Evolutionary conservation across 192 early-diverging fungal species (phyloP).

Genomic region (Backusella circina): DNA sequence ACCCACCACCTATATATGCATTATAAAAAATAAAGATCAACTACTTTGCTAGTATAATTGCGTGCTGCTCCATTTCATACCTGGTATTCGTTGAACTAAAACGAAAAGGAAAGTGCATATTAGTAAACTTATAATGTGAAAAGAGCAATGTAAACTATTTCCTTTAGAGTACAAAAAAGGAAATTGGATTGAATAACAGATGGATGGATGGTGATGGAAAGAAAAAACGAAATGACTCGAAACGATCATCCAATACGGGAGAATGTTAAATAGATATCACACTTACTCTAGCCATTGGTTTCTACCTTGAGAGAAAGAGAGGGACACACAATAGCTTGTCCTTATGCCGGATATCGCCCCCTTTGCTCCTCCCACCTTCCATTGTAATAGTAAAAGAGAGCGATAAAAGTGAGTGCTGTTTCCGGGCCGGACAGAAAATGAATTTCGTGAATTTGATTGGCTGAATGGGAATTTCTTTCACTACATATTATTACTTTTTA

Average conservation of each 20-base stretch:
- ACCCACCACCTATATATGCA: conserved; percentile 71
- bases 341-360: background rate
- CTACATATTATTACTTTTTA: no score
- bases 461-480: no score
- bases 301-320: conserved; percentile 1
- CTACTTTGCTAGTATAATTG: background rate
- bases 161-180: background rate
- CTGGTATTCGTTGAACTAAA: conserved; percentile 32
- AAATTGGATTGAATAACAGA: background rate
- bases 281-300: conserved; percentile 4
- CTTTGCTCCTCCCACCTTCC: background rate
- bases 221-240: background rate
- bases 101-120: background rate
- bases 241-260: background rate
- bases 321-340: background rate
- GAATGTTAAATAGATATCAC: background rate
- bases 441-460: no score
- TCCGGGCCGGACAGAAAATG: background rate
- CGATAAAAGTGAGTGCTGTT: background rate
- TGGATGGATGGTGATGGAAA: conserved; percentile 7
- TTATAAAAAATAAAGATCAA: background rate
- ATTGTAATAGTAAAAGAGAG: background rate
- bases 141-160: background rate
- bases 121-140: background rate
- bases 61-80: background rate